phyloP scores from a whole-genome alignment of 345 rosid genomes.

The Hibiscus tridactylites region DNA sequence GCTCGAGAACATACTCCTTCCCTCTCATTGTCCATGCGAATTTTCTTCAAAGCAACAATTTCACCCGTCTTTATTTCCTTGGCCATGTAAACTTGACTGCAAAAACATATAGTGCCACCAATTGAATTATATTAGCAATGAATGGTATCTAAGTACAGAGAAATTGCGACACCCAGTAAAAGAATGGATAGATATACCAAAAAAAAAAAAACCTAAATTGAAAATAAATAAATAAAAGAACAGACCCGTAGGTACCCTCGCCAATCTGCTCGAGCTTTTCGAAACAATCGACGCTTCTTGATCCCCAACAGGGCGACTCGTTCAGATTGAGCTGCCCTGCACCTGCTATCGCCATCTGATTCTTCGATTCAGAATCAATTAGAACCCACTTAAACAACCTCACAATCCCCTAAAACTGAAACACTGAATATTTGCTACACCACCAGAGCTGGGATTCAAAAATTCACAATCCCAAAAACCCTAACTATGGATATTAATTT shows the following conservation, averaged over 20 bases:
- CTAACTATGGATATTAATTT: no score
- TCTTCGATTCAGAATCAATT: background rate
- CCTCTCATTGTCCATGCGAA: conserved; percentile 95
- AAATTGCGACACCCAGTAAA: background rate
- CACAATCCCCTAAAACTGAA: background rate
- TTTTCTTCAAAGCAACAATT: conserved; percentile 90
- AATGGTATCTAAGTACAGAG: background rate
- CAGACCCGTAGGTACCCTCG: conserved; percentile 78
- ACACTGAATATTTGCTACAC: background rate
- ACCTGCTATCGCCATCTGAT: conserved; percentile 45
- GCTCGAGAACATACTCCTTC: conserved; percentile 58
- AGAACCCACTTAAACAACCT: background rate
- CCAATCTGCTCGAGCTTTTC: conserved; percentile 84
- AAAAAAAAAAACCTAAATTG: background rate
- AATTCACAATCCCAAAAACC: background rate
- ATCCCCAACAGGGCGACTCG: conserved; percentile 57
- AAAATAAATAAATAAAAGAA: background rate
- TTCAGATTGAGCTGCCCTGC: conserved; percentile 49
- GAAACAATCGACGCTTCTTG: conserved; percentile 70
- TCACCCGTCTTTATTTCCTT: conserved; percentile 77
- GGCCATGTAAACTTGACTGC: conserved; percentile 97
- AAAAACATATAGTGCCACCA: conserved; percentile 3
- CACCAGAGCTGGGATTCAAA: background rate
- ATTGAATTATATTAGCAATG: background rate
- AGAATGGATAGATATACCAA: background rate